Base-by-base conservation (phyloP, 345 rosid species). In the Passiflora organensis region DNA sequence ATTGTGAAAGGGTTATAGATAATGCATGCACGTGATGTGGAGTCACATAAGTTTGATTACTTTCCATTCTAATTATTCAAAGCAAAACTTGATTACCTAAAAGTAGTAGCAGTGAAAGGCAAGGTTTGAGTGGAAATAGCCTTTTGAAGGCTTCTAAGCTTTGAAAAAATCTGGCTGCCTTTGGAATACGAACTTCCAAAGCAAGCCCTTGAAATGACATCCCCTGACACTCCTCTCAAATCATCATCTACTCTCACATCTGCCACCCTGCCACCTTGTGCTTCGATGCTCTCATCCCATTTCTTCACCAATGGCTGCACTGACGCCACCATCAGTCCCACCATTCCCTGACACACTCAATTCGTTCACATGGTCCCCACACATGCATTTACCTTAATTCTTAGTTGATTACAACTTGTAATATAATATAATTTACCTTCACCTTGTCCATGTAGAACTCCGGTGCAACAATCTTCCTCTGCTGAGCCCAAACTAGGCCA, bases 371-470 rank as follows among this genome's bases (percentile, higher is more conserved):
- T 47, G 23, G 49, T 19, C 49, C 12, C 49, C 8, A 15, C 47
- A n/a, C n/a, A n/a, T n/a, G n/a, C n/a, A n/a, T n/a, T n/a, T 3
- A 28, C 34, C 8, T 3, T 28, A 28, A 28, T 28, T 2, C 34
- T 8, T 2, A 3, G 3, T 28, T 2, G 8, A 28, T 28, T 28
- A 28, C 34, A 18, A 12, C 25, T 23, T 0, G 9, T 23, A 22
- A 5, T 24, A 13, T 14, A 24, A 4, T 10, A 6, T 5, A 8
- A 5, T 21, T 18, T 63, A 63, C 67, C 67, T 63, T 63, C 34
- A 63, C 67, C 55, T 63, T 63, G 54, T 37, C 48, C 67, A 63
- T 63, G 46, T 41, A 63, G 25, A 63, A 63, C 12, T 63, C 67
- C 0, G 67, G 67, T 10, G 67, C 67, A 23, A 63, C 42, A 8